These are phyloP conservation scores for Monosporascus sp. DNA, from an alignment of 2,329 filamentous ascomycete species.

Conservation along the genomic window DNA sequence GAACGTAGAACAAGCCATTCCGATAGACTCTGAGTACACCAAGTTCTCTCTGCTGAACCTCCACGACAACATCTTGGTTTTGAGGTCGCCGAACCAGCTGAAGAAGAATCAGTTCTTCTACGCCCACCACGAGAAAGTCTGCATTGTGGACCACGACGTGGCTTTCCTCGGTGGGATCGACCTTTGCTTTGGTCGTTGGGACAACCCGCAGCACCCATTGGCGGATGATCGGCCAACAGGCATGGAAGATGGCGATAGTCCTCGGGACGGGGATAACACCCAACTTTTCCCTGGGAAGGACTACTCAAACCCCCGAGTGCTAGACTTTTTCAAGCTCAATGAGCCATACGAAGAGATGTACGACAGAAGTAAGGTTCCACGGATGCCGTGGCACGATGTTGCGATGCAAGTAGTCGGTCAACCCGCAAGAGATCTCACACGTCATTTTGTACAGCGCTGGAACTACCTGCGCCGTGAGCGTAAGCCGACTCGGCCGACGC, in stretches of 20 bases:
- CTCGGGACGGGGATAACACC: constrained; percentile 87
- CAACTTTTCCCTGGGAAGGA: constrained; percentile 97
- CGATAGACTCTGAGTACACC: constrained; percentile 97
- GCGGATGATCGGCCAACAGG: constrained; percentile 93
- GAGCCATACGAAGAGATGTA: constrained; percentile 99
- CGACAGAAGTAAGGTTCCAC: constrained; percentile 76
- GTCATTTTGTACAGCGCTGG: constrained; percentile 97
- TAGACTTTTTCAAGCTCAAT: constrained; percentile 89
- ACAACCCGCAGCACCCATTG: constrained; percentile 86
- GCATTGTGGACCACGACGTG: constrained; percentile 90
- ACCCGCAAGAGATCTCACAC: constrained; percentile 85
- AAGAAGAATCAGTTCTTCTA: constrained; percentile 99
- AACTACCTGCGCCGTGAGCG: constrained; percentile 92
- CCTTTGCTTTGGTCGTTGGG: constrained; percentile 95
- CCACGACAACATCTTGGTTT: constrained; percentile 93
- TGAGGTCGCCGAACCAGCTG: constrained; percentile 94
- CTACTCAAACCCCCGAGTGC: constrained; percentile 92
- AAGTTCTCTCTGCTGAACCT: constrained; percentile 94
- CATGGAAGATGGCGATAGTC: constrained; percentile 70
- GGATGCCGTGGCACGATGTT: constrained; percentile 99
- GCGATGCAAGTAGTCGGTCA: constrained; percentile 97
- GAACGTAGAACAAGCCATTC: constrained; percentile 94
- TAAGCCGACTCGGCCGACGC: constrained; percentile 87
- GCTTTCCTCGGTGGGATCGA: constrained; percentile 95
- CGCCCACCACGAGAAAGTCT: constrained; percentile 98